A percentile compares a stretch with the other conserved stretches of the same genome.
These are phyloP conservation scores for Pneumocystis oryctolagi DNA, from an alignment of 1,139 yeast genomes.

Conservation along the genomic window DNA sequence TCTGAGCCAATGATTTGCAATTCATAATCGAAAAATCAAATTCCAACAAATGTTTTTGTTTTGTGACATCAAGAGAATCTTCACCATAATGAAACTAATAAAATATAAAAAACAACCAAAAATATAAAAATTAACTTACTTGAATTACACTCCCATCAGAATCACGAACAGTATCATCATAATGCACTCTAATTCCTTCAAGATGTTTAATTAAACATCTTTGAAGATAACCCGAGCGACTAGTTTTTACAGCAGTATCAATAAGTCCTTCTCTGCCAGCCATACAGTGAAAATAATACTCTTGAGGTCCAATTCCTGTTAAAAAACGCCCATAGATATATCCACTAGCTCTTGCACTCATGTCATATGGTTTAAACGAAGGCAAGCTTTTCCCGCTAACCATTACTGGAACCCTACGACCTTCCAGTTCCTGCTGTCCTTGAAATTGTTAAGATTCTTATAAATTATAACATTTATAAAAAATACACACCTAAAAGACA, in stretches of 20 bases:
- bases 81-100: slow-evolving; percentile 90
- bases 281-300: slow-evolving; percentile 99
- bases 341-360: slow-evolving; percentile 97
- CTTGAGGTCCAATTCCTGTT: slow-evolving; percentile 98
- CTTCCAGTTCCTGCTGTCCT: slow-evolving; percentile 98
- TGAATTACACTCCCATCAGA: slow-evolving; percentile 75
- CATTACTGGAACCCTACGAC: slow-evolving; percentile 99
- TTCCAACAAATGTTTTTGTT: slow-evolving; percentile 86
- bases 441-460: neutral
- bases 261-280: slow-evolving; percentile 99
- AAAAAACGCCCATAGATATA: slow-evolving; percentile 94
- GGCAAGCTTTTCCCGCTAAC: slow-evolving; percentile 96
- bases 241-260: slow-evolving; percentile 98
- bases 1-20: slow-evolving; percentile 68
- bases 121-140: neutral
- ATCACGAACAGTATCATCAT: slow-evolving; percentile 92
- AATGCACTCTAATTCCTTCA: slow-evolving; percentile 89
- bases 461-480: neutral
- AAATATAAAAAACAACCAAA: neutral
- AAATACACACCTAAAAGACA: slow-evolving; percentile 45
- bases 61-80: slow-evolving; percentile 85
- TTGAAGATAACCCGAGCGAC: slow-evolving; percentile 96
- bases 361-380: slow-evolving; percentile 89
- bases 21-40: slow-evolving; percentile 88
- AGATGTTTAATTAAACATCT: slow-evolving; percentile 96